A percentile compares a stretch with the other conserved stretches of the same genome.
These are phyloP conservation scores for Hymenoscyphus fructigenus DNA, from an alignment of 2,329 filamentous ascomycete genomes.

Conservation along the genomic window DNA sequence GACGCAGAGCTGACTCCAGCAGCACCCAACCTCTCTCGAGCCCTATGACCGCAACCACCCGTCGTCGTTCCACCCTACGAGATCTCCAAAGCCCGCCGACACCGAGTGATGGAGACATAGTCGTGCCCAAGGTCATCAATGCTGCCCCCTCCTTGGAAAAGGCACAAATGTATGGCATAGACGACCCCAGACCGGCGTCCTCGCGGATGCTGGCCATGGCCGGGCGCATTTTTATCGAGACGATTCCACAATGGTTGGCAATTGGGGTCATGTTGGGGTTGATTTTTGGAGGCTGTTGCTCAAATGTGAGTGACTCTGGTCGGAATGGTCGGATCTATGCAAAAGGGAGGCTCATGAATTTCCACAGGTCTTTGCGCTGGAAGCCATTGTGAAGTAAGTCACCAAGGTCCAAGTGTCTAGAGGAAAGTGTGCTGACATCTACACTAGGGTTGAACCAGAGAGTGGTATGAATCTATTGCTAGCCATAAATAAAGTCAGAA, in stretches of 20 bases:
- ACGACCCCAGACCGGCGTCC: constrained; percentile 50
- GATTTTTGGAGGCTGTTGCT: constrained; percentile 95
- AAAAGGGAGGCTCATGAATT: constrained; percentile 31
- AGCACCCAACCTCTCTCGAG: constrained; percentile 34
- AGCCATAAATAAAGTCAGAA: background rate
- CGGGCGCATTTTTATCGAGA: constrained; percentile 55
- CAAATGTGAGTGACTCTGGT: constrained; percentile 64
- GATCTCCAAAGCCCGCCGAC: constrained; percentile 45
- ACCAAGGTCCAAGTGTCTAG: background rate
- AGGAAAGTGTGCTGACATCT: constrained; percentile 22
- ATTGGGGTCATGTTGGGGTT: constrained; percentile 70
- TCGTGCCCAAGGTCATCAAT: constrained; percentile 52
- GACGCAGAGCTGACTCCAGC: constrained; percentile 37
- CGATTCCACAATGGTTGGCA: constrained; percentile 62
- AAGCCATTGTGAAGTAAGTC: constrained; percentile 88
- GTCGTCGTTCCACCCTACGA: constrained; percentile 47
- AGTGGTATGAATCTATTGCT: constrained; percentile 59
- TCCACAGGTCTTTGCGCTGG: constrained; percentile 84
- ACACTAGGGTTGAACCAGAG: constrained; percentile 70
- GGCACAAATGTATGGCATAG: constrained; percentile 54
- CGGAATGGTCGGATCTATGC: constrained; percentile 7
- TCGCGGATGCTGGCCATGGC: constrained; percentile 51
- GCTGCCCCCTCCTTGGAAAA: constrained; percentile 54
- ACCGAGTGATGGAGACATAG: constrained; percentile 40
- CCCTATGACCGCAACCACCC: constrained; percentile 42